Base-by-base conservation (phyloP, 768 basidiomycete genomes). In the Kwoniella heveanensis region DNA sequence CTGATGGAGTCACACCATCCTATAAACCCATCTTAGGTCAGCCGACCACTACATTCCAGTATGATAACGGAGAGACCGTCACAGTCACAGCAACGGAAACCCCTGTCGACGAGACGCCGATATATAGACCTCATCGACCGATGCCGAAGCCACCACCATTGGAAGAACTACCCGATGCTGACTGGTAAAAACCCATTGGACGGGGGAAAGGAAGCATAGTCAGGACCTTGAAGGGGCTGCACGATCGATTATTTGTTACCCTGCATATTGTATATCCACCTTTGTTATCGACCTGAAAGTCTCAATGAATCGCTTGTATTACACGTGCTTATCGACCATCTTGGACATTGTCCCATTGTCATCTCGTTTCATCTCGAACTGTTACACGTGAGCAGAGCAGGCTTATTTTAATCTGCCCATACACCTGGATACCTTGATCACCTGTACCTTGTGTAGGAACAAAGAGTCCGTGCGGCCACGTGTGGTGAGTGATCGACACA, bases 141-240 rank as follows among this genome's bases (percentile, higher is more conserved):
- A 44, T 70, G 37, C 58, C 69, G 22, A 71, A 65, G 56, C 68
- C 70, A 1, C 60, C 67, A 7, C 54, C 63, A 15, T 32, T 66
- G 39, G 39, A 44, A 44, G 39, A 44, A 19, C 17, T 44, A 17
- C 39, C 39, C 39, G 39, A 44, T 17, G 39, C 39, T 17, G 39
- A 44, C 19, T 44, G 39, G 39, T 44, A 44, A 17, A 44, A n/a
- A n/a, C n/a, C n/a, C n/a, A n/a, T n/a, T n/a, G n/a, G n/a, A n/a
- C n/a, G n/a, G n/a, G n/a, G n/a, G n/a, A n/a, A n/a, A n/a, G n/a
- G n/a, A n/a, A n/a, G n/a, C n/a, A n/a, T n/a, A n/a, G n/a, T n/a
- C n/a, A n/a, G n/a, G n/a, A n/a, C n/a, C n/a, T n/a, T n/a, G n/a
- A n/a, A n/a, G n/a, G n/a, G n/a, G n/a, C n/a, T n/a, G n/a, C n/a